Evolutionary conservation across 2,329 filamentous ascomycete species (phyloP).

Genomic region (Colletotrichum lindemuthianum): DNA sequence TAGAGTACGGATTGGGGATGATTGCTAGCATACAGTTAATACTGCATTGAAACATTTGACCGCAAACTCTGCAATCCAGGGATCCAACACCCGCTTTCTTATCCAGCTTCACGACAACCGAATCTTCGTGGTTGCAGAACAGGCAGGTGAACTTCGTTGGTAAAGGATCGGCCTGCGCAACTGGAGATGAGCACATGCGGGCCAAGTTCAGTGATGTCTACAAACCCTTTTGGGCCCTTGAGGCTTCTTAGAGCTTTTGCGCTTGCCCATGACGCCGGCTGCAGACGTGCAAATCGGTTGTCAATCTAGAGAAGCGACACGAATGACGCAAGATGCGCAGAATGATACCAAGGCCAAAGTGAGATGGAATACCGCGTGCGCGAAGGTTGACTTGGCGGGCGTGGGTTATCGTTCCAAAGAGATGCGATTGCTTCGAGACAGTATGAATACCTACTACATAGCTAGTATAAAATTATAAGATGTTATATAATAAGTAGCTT

Average conservation of each 20-base stretch:
- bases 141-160: conserved; percentile 92
- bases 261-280: conserved; percentile 76
- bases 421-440: too few relatives aligned
- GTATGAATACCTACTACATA: too few relatives aligned
- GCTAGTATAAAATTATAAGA: too few relatives aligned
- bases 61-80: conserved; percentile 91
- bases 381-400: too few relatives aligned
- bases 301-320: too few relatives aligned
- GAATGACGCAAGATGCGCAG: too few relatives aligned
- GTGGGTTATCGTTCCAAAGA: too few relatives aligned
- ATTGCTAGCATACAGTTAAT: conserved; percentile 79
- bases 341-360: too few relatives aligned
- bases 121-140: conserved; percentile 98
- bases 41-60: conserved; percentile 89
- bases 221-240: conserved; percentile 83
- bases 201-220: neutral
- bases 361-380: too few relatives aligned
- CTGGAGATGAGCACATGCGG: neutral
- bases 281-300: too few relatives aligned
- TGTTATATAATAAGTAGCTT: too few relatives aligned
- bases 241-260: conserved; percentile 87
- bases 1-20: conserved; percentile 17
- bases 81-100: conserved; percentile 90
- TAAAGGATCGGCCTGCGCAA: conserved; percentile 71
- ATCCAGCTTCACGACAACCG: conserved; percentile 89